phyloP scores from a whole-genome alignment of 805 yeast species.

The Wickerhamiella vanderwaltii region DNA sequence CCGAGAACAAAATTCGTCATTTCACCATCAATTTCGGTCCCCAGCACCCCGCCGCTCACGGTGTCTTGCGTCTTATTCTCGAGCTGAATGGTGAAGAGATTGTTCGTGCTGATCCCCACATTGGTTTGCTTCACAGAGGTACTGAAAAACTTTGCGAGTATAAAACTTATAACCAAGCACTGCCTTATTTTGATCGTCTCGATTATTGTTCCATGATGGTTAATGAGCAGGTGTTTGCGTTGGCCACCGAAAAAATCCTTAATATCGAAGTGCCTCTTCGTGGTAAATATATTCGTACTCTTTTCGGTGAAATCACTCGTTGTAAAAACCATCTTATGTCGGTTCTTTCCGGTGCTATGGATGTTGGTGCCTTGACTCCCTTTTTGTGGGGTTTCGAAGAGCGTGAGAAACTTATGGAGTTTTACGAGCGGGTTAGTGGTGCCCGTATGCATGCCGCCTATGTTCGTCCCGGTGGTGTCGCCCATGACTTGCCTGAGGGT shows the following conservation, averaged over 20 bases:
- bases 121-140: constrained; percentile 78
- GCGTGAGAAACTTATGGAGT: constrained; percentile 86
- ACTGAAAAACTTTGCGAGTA: constrained; percentile 80
- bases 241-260: constrained; percentile 74
- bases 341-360: constrained; percentile 80
- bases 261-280: constrained; percentile 78
- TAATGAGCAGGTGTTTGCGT: constrained; percentile 71
- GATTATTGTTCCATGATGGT: constrained; percentile 84
- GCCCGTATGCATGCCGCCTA: constrained; percentile 84
- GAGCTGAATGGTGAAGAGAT: constrained; percentile 85
- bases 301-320: constrained; percentile 81
- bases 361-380: constrained; percentile 87
- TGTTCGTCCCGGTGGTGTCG: constrained; percentile 84
- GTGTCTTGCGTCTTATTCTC: constrained; percentile 73
- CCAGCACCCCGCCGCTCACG: constrained; percentile 93
- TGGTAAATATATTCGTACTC: constrained; percentile 71
- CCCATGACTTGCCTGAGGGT: constrained; percentile 80
- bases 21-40: constrained; percentile 87
- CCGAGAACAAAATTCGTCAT: constrained; percentile 51
- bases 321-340: constrained; percentile 78
- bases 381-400: constrained; percentile 92
- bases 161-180: constrained; percentile 77
- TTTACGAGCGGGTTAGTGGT: constrained; percentile 81
- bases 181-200: constrained; percentile 78
- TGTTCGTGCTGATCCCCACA: constrained; percentile 78